phyloP scores from a whole-genome alignment of 1,284 basidiomycete species.

The Schizophyllum amplum region DNA sequence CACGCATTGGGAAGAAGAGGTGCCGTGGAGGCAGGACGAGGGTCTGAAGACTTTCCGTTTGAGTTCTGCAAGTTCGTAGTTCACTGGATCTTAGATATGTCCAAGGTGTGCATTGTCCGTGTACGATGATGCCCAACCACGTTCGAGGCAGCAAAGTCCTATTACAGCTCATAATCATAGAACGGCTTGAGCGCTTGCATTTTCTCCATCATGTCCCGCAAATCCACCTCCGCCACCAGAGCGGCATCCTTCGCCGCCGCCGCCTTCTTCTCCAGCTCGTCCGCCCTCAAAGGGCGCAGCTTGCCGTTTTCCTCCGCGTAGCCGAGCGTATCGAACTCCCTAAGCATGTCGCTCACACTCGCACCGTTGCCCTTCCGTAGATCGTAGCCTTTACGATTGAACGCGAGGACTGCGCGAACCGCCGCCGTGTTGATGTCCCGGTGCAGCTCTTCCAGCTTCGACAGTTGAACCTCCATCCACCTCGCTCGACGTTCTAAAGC shows the following conservation, averaged over 20 bases:
- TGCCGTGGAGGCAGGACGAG: constrained; percentile 51
- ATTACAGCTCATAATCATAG: neutral
- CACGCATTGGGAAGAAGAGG: constrained; percentile 86
- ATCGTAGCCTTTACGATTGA: constrained; percentile 84
- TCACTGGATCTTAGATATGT: too few relatives aligned
- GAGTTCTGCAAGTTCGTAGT: neutral
- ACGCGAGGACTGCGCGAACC: constrained; percentile 68
- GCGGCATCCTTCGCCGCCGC: constrained; percentile 60
- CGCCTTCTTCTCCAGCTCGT: constrained; percentile 69
- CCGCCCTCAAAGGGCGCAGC: constrained; percentile 47
- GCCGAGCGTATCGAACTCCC: constrained; percentile 60
- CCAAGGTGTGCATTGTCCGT: too few relatives aligned
- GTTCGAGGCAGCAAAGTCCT: too few relatives aligned
- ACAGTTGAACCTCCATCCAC: constrained; percentile 84
- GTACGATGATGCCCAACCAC: too few relatives aligned
- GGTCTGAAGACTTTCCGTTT: constrained; percentile 13
- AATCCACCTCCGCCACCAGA: constrained; percentile 61
- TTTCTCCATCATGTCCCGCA: constrained; percentile 64
- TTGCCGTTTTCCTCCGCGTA: constrained; percentile 38
- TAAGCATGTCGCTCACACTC: constrained; percentile 53
- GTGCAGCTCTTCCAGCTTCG: constrained; percentile 77
- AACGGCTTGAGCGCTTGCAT: constrained; percentile 44
- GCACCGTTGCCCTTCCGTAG: constrained; percentile 49
- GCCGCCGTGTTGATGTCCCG: constrained; percentile 81
- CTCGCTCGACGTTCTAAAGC: constrained; percentile 76